Base-by-base conservation (phyloP, 2,329 filamentous ascomycete species). In the Paecilomyces formosus region DNA sequence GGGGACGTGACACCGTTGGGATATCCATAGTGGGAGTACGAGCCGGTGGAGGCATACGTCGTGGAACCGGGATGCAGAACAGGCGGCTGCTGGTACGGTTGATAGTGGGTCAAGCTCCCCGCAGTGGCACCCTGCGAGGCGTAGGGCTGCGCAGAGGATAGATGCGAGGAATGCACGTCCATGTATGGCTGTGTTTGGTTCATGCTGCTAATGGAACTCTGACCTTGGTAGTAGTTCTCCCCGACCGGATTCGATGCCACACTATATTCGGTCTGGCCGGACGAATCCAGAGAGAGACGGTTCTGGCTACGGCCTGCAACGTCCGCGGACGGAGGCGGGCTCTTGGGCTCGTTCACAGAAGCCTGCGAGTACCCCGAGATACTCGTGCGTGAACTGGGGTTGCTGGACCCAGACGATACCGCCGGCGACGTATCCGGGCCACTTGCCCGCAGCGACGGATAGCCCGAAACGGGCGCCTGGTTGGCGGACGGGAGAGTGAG, bases 181-280 rank as follows among this genome's bases (percentile, higher is more conserved):
- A 95, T 89, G 68, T 96, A 93, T 66, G 86, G 81, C 69, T 86
- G 84, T 67, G 84, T 83, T 76, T 88, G 88, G 79, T 96, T 96
- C 92, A 97, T 96, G 76, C 73, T 80, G 69, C 71, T 66, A 61
- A 73, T 67, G 56, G 73, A 70, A 39, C 66, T 69, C n/a, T 71
- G 70, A 49, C 65, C 68, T 30, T 70, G 68, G 64, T 78, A 79
- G 63, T 79, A 80, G 35, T 70, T 67, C 50, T 78, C 73, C 56
- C 68, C 70, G 52, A 70, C 66, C 24, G 74, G 69, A 13, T 71
- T 60, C 39, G 66, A 72, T 4, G 68, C 66, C 18, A 72, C 65
- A 50, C 67, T 61, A 57, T 74, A 74, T 57, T 74, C 72, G 55
- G 68, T 60, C 33, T 70, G 66, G 24, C 68, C 65, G 52, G 70